A percentile compares a stretch with the other conserved stretches of the same genome.
These are phyloP conservation scores for Pezicula carpinea DNA, from an alignment of 2,329 filamentous ascomycete genomes.

Conservation along the genomic window DNA sequence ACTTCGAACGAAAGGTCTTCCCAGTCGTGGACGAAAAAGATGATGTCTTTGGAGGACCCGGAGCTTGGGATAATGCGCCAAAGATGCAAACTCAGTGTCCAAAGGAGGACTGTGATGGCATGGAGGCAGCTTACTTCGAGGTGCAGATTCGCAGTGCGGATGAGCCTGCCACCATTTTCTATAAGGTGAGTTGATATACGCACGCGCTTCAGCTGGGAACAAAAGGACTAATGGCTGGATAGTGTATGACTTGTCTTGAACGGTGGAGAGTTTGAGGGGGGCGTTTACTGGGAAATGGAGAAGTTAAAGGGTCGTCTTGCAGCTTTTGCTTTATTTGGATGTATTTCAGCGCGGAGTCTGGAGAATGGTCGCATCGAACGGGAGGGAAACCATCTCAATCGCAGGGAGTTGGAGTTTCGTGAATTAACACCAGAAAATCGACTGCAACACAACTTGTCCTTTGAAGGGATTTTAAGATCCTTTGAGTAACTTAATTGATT, in stretches of 20 bases:
- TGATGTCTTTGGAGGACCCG: conserved; percentile 83
- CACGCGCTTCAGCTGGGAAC: conserved; percentile 7
- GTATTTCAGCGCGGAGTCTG: conserved; percentile 24
- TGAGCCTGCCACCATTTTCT: conserved; percentile 97
- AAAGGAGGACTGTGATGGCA: conserved; percentile 72
- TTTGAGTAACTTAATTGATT: too few relatives aligned
- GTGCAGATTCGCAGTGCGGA: conserved; percentile 97
- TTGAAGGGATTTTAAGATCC: too few relatives aligned
- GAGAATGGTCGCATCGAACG: background rate
- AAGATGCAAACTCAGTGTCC: conserved; percentile 81
- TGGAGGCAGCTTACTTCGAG: conserved; percentile 89
- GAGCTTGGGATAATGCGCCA: conserved; percentile 87
- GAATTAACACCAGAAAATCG: background rate
- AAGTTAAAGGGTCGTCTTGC: conserved; percentile 2
- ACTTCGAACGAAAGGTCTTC: conserved; percentile 72
- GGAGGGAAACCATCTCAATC: background rate
- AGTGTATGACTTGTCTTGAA: conserved; percentile 64
- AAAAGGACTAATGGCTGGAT: conserved; percentile 9
- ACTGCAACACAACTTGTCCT: background rate
- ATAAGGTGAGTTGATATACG: conserved; percentile 56
- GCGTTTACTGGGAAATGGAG: conserved; percentile 3
- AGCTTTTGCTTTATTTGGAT: conserved; percentile 7
- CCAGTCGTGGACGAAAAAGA: conserved; percentile 76
- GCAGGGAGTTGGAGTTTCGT: background rate
- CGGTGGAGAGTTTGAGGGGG: conserved; percentile 61